Evolutionary conservation across 108 stramenopile genomes (phyloP).

Genomic region (Nitzschia sp.): DNA sequence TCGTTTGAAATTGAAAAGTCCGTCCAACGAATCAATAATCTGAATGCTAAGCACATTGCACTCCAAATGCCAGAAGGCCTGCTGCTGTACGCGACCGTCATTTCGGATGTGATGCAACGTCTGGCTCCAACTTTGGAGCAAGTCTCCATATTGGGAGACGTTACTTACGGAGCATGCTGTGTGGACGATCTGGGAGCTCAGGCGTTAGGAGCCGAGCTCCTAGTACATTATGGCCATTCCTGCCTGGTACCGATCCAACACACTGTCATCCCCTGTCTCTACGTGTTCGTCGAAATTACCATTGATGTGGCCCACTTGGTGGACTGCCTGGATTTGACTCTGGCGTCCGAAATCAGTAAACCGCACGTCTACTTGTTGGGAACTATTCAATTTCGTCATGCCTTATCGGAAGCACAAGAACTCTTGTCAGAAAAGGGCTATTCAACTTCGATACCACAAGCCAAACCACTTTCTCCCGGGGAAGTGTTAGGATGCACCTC

Average conservation of each 20-base stretch:
- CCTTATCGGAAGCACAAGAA: slow-evolving; percentile 71
- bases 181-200: slow-evolving; percentile 94
- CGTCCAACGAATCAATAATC: slow-evolving; percentile 70
- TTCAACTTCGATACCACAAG: slow-evolving; percentile 73
- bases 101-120: slow-evolving; percentile 91
- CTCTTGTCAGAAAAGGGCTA: slow-evolving; percentile 34
- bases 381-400: slow-evolving; percentile 89
- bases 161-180: slow-evolving; percentile 99
- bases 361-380: slow-evolving; percentile 54
- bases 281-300: slow-evolving; percentile 98
- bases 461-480: slow-evolving; percentile 87
- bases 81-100: slow-evolving; percentile 90
- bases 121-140: slow-evolving; percentile 55
- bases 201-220: slow-evolving; percentile 85
- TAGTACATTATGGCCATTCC: slow-evolving; percentile 98
- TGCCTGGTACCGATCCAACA: slow-evolving; percentile 94
- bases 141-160: slow-evolving; percentile 92
- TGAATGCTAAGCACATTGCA: slow-evolving; percentile 68
- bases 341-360: slow-evolving; percentile 13
- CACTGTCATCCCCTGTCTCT: slow-evolving; percentile 87
- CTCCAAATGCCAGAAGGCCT: slow-evolving; percentile 98
- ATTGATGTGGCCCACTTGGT: slow-evolving; percentile 91
- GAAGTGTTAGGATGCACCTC: slow-evolving; percentile 99
- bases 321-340: slow-evolving; percentile 68
- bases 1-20: slow-evolving; percentile 90